These are phyloP conservation scores for Canavalia gladiata DNA, from an alignment of 306 rosid genomes.

Conservation along the genomic window DNA sequence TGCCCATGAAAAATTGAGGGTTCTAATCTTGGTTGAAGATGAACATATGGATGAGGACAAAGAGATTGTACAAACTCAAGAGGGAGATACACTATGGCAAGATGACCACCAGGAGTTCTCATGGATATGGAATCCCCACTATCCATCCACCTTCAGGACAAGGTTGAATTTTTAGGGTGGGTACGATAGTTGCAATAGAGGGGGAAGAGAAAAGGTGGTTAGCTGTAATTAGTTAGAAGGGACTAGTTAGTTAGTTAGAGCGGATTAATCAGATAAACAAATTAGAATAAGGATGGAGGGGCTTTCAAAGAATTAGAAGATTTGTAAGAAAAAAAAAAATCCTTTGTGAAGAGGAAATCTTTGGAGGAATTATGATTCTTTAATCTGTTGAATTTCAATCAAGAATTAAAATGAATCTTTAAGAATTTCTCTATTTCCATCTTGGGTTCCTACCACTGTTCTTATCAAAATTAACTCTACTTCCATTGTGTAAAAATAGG, in stretches of 20 bases:
- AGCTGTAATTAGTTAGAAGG: background rate
- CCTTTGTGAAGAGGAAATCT: conserved; percentile 6
- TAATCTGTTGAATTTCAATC: conserved; percentile 12
- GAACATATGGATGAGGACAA: no score
- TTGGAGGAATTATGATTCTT: background rate
- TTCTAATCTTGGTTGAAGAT: no score
- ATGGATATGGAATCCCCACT: no score
- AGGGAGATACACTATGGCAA: no score
- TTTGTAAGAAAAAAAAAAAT: background rate
- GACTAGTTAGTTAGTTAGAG: background rate
- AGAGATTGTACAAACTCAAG: no score
- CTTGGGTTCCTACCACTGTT: conserved; percentile 7
- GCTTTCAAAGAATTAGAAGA: background rate
- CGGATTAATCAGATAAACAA: background rate
- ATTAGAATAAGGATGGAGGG: background rate
- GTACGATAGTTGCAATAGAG: no score
- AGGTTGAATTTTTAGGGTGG: no score
- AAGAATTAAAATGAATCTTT: background rate
- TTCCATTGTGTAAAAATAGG: conserved; percentile 61
- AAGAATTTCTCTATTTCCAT: background rate
- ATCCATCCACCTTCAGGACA: no score
- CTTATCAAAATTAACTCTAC: conserved; percentile 39
- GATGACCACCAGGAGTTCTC: no score
- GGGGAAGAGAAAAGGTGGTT: no score
- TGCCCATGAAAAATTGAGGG: no score